A percentile compares a stretch with the other conserved stretches of the same genome.
Conservation (phyloP, 805 yeast species). For the Tetrapisispora namnaoensis region DNA sequence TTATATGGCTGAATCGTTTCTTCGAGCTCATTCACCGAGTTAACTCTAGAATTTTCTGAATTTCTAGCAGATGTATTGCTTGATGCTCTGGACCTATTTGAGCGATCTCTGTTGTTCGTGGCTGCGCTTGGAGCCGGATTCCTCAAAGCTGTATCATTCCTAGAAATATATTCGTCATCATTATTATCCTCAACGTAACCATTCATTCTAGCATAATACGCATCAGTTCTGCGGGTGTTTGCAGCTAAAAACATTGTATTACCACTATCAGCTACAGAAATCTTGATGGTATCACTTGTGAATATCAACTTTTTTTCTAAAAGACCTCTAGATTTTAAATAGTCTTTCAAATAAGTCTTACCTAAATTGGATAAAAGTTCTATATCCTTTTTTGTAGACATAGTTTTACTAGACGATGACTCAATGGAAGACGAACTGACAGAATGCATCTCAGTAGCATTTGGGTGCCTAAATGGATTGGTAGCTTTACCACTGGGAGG, state of each 20-base stretch:
- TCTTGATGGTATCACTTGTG: constrained; percentile 11
- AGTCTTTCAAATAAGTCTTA: constrained; percentile 4
- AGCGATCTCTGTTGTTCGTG: no score
- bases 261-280: constrained; percentile 28
- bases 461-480: background rate
- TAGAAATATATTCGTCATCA: background rate
- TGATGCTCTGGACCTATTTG: background rate
- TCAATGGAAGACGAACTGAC: background rate
- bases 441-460: background rate
- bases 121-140: background rate
- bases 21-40: constrained; percentile 3
- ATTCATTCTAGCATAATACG: constrained; percentile 17
- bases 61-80: background rate
- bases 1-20: constrained; percentile 37
- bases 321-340: constrained; percentile 21
- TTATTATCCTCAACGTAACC: constrained; percentile 1
- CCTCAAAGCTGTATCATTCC: background rate
- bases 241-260: constrained; percentile 30
- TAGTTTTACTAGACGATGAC: background rate
- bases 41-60: background rate
- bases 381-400: background rate
- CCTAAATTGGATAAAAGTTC: background rate
- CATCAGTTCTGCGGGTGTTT: constrained; percentile 21
- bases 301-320: constrained; percentile 11
- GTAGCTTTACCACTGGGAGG: background rate